Percentiles rank a stretch among this genome's conserved stretches.
phyloP scores from a whole-genome alignment of 345 rosid genomes.

The Boechera stricta region DNA sequence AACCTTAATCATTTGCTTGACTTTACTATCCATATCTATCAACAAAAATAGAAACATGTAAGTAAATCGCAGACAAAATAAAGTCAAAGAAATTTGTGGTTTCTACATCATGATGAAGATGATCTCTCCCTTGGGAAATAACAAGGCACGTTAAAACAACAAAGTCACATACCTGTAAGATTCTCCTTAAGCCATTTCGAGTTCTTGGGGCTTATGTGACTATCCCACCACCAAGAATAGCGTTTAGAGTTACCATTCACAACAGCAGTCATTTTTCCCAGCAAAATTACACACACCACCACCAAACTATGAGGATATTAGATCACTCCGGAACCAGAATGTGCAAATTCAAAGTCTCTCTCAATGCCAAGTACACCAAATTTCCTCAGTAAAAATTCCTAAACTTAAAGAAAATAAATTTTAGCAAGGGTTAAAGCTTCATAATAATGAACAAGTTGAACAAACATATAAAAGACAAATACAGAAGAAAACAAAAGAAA shows the following conservation, averaged over 20 bases:
- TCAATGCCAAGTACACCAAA: conserved; percentile 22
- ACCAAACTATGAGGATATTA: conserved; percentile 24
- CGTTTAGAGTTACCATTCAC: conserved; percentile 57
- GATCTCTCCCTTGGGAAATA: not conserved
- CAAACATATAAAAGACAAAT: conserved; percentile 20
- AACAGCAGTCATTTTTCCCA: conserved; percentile 57
- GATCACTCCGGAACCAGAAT: conserved; percentile 15
- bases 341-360: conserved; percentile 23
- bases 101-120: not conserved
- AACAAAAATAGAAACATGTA: conserved; percentile 16
- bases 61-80: conserved; percentile 17
- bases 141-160: not conserved
- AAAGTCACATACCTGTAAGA: conserved; percentile 72
- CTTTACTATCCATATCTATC: conserved; percentile 94
- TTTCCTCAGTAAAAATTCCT: conserved; percentile 13
- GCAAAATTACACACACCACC: conserved; percentile 36
- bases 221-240: conserved; percentile 99
- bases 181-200: conserved; percentile 98
- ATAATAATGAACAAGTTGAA: conserved; percentile 30
- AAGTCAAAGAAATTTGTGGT: not conserved
- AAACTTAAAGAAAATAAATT: conserved; percentile 12
- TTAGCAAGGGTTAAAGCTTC: conserved; percentile 10
- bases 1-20: conserved; percentile 95
- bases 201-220: conserved; percentile 93
- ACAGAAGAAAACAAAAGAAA: not conserved